Percentiles rank a stretch among this genome's conserved stretches.
phyloP scores from a whole-genome alignment of 352 stramenopile genomes.

The Phytopythium boreale region DNA sequence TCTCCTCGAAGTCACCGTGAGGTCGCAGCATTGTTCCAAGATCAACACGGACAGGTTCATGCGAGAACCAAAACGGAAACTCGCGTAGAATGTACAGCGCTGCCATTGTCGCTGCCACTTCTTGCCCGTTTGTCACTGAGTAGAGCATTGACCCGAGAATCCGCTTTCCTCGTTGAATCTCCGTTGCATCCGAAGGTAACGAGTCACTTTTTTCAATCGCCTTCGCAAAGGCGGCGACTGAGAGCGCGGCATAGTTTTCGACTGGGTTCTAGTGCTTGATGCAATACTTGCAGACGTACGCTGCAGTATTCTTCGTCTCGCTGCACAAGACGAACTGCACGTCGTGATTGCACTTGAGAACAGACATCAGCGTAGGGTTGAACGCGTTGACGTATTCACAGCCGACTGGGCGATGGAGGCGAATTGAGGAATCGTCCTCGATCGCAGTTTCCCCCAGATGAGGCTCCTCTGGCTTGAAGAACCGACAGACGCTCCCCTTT shows the following conservation, averaged over 20 bases:
- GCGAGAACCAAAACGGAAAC: conserved; percentile 20
- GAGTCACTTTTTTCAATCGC: background rate
- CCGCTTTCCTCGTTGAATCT: conserved; percentile 8
- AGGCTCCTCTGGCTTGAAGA: conserved; percentile 17
- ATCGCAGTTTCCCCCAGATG: background rate
- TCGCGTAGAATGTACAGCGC: conserved; percentile 12
- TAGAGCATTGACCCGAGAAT: conserved; percentile 19
- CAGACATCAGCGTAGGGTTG: conserved; percentile 11
- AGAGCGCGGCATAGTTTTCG: conserved; percentile 16
- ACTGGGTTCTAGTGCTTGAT: conserved; percentile 23
- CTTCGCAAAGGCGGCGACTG: conserved; percentile 14
- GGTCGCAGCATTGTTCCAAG: background rate
- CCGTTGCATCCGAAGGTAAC: conserved; percentile 7
- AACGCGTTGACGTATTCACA: conserved; percentile 32
- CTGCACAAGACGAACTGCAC: conserved; percentile 14
- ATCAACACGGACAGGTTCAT: conserved; percentile 10
- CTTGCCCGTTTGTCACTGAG: conserved; percentile 12
- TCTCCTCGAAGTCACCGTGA: background rate
- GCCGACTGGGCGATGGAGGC: conserved; percentile 9
- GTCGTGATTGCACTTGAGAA: conserved; percentile 28
- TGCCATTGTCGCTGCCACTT: conserved; percentile 15
- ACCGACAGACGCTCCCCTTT: conserved; percentile 15
- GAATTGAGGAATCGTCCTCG: background rate
- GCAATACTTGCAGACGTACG: conserved; percentile 28
- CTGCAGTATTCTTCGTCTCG: conserved; percentile 12